Conservation (phyloP, 305 asterid genomes). For the Caryopteris hybrid region DNA sequence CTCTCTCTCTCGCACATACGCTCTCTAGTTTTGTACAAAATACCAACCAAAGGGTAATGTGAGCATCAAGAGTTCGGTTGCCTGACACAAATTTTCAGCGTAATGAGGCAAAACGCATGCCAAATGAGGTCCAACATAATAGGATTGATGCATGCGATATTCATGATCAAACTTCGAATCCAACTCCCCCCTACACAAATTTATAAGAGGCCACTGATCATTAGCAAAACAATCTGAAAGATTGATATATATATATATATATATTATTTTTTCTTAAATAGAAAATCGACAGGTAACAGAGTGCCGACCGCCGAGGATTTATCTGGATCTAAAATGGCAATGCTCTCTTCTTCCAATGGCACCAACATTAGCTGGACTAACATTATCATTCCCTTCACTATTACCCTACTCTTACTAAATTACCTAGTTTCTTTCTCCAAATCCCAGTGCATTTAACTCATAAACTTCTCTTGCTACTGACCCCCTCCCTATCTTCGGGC, state of each 20-base stretch:
- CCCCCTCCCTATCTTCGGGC: too few species aligned
- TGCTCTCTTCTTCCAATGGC: neutral
- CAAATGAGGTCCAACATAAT: too few species aligned
- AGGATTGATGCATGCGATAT: too few species aligned
- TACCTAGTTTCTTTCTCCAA: conserved; percentile 17
- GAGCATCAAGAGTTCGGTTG: neutral
- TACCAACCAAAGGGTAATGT: neutral
- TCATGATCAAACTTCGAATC: too few species aligned
- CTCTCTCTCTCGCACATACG: too few species aligned
- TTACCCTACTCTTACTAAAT: conserved; percentile 17
- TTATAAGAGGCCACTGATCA: conserved; percentile 9
- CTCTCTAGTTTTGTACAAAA: too few species aligned
- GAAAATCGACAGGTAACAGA: too few species aligned
- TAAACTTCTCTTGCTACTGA: conserved; percentile 41
- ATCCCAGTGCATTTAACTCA: conserved; percentile 31
- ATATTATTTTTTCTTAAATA: too few species aligned
- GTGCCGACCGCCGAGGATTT: neutral
- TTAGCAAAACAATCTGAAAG: neutral
- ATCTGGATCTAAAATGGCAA: conserved; percentile 16
- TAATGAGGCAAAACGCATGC: too few species aligned
- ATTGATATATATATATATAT: too few species aligned
- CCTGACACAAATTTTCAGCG: conserved; percentile 26
- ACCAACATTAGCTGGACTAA: neutral
- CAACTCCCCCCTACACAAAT: too few species aligned
- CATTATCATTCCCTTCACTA: conserved; percentile 12